Evolutionary conservation across 2,329 filamentous ascomycete genomes (phyloP).

Genomic region (Pseudogymnoascus sp.): DNA sequence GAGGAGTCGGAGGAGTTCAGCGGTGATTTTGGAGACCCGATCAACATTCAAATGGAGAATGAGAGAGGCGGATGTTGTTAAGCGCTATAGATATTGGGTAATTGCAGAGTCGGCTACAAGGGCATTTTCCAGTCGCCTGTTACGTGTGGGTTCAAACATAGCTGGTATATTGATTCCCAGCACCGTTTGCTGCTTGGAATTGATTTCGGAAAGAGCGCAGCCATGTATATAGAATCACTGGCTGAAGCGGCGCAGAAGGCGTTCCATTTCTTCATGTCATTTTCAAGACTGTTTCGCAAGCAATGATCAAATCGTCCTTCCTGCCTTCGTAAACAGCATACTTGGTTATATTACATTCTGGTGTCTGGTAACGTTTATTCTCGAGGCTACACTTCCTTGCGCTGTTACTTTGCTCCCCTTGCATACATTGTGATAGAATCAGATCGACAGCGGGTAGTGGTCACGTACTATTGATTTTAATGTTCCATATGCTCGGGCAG

Average conservation of each 20-base stretch:
- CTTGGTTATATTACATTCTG: neutral
- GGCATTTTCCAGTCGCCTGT: neutral
- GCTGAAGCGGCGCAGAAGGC: constrained; percentile 6
- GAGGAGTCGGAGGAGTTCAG: constrained; percentile 98
- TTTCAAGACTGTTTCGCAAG: neutral
- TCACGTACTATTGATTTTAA: neutral
- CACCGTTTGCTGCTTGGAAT: constrained; percentile 11
- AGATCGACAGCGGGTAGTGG: too few species aligned
- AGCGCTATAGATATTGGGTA: constrained; percentile 22
- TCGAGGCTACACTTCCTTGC: neutral
- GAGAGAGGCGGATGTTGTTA: constrained; percentile 92
- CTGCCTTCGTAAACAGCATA: neutral
- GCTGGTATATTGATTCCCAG: constrained; percentile 12
- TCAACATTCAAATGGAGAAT: constrained; percentile 95
- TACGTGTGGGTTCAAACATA: constrained; percentile 7
- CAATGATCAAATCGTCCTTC: neutral
- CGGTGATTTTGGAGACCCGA: constrained; percentile 93
- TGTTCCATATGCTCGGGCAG: neutral
- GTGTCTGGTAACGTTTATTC: neutral
- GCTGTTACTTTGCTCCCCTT: neutral
- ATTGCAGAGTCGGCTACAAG: constrained; percentile 5
- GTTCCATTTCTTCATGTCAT: neutral
- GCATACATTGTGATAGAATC: neutral
- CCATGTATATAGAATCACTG: constrained; percentile 9
- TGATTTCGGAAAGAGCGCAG: neutral